phyloP scores from a whole-genome alignment of 345 rosid genomes.

The Turnera subulata region DNA sequence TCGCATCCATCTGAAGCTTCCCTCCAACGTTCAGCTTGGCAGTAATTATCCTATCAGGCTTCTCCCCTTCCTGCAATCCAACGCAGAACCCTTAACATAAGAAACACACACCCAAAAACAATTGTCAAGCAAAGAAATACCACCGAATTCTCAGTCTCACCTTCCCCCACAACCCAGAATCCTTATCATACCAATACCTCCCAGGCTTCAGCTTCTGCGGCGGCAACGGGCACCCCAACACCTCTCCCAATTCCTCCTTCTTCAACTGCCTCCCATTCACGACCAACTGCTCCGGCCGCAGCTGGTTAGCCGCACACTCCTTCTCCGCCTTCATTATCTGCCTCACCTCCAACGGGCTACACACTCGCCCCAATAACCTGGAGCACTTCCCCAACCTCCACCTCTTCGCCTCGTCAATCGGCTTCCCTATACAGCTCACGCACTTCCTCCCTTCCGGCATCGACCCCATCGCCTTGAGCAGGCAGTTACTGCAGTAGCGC shows the following conservation, averaged over 20 bases:
- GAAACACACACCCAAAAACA: not conserved
- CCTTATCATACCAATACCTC: conserved; percentile 97
- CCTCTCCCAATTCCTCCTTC: conserved; percentile 48
- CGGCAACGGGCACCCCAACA: conserved; percentile 42
- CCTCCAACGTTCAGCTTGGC: conserved; percentile 52
- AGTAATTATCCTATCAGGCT: conserved; percentile 54
- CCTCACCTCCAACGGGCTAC: conserved; percentile 47
- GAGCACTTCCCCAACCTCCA: conserved; percentile 44
- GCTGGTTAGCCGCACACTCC: conserved; percentile 54
- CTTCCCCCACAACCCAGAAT: conserved; percentile 92
- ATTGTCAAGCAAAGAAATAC: not conserved
- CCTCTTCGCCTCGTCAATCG: conserved; percentile 50
- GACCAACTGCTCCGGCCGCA: conserved; percentile 54
- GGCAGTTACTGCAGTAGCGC: conserved; percentile 52
- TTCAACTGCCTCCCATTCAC: conserved; percentile 51
- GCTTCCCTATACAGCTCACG: conserved; percentile 48
- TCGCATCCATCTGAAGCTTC: conserved; percentile 44
- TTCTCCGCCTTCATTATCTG: conserved; percentile 67
- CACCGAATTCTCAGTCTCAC: conserved; percentile 20
- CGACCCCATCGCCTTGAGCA: conserved; percentile 69
- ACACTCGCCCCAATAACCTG: conserved; percentile 36
- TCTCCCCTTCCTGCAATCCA: conserved; percentile 57
- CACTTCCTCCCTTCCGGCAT: conserved; percentile 80
- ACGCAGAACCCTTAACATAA: not conserved
- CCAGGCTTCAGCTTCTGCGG: conserved; percentile 90